phyloP scores from a whole-genome alignment of 345 rosid species.

The Hypericum androsaemum region DNA sequence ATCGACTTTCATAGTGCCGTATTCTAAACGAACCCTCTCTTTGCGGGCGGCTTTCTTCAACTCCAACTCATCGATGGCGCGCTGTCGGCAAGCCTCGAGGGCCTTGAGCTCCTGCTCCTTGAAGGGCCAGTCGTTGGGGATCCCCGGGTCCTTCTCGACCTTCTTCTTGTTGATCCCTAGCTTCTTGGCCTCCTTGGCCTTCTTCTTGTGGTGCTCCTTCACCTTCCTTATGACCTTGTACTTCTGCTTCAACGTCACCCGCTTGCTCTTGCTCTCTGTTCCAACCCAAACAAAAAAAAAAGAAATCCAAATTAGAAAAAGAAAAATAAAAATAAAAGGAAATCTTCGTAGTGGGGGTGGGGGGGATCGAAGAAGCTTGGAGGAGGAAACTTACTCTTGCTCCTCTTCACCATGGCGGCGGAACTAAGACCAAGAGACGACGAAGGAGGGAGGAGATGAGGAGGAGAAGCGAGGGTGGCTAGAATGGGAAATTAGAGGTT shows the following conservation, averaged over 20 bases:
- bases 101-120: constrained; percentile 97
- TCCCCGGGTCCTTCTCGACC: constrained; percentile 94
- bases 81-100: constrained; percentile 78
- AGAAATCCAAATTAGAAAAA: too few species aligned
- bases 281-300: too few species aligned
- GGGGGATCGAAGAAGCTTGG: too few species aligned
- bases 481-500: too few species aligned
- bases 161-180: constrained; percentile 43
- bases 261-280: constrained; percentile 92
- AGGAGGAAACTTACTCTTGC: too few species aligned
- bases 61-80: constrained; percentile 75
- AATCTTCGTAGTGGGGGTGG: too few species aligned
- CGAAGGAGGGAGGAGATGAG: too few species aligned
- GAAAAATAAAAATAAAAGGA: too few species aligned
- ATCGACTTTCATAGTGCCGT: too few species aligned
- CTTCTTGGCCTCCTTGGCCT: constrained; percentile 92
- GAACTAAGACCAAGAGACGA: too few species aligned
- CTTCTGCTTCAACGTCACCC: constrained; percentile 72
- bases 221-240: constrained; percentile 79
- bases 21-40: constrained; percentile 60
- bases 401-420: too few species aligned
- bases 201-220: constrained; percentile 90
- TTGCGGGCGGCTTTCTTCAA: constrained; percentile 80
- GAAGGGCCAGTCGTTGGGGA: constrained; percentile 96
- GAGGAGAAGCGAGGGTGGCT: too few species aligned